Base-by-base conservation (phyloP, 2,329 filamentous ascomycete species). In the Aureobasidium sp. region DNA sequence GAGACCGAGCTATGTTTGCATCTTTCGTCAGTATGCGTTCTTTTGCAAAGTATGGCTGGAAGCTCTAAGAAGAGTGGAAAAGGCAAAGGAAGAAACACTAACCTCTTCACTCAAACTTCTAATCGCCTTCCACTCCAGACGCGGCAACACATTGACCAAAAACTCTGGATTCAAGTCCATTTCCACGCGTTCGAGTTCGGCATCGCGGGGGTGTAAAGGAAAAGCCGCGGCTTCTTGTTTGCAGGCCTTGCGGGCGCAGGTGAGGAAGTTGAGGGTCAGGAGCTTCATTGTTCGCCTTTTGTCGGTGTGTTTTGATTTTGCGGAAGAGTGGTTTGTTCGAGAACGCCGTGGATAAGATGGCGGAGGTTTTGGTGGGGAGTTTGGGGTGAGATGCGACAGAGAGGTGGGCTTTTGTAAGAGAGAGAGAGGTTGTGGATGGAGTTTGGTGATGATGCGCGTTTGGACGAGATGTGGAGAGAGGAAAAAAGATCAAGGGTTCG, bases 171-270 rank as follows among this genome's bases (percentile, higher is more conserved):
- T 95, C 71, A 94, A 76, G 61, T 93, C 90, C 65, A 92, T 79
- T 68, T 95, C 90, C 68, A 90, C 83, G 70, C 91, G 86, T 68
- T 92, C 91, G 27, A 99, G 86, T 74, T 96, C 91, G 58, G 90
- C 92, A 70, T 97, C 91, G 70, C 88, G 88, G 62, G 94, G 93
- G 75, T 97, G 94, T 17, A 99, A 83, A 2, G 94, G 94, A 72
- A 95, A 97, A 27, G 91, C 90, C 58, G 83, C 79, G 6, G 87
- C 81, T 36, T 87, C 87, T 62, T 86, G 84, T 78, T 95, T 96
- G 87, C 94, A 99, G 62, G 89, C 82, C 81, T 97, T 97, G 73
- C 95, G 89, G 65, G 94, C 93, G 81, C 94, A 99, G 70, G 91
- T 94, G 67, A 97, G 81, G 77, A 99, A 99, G 78, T 97, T 97